phyloP scores from a whole-genome alignment of 1,284 basidiomycete species.

The Spongispora temasekensis region DNA sequence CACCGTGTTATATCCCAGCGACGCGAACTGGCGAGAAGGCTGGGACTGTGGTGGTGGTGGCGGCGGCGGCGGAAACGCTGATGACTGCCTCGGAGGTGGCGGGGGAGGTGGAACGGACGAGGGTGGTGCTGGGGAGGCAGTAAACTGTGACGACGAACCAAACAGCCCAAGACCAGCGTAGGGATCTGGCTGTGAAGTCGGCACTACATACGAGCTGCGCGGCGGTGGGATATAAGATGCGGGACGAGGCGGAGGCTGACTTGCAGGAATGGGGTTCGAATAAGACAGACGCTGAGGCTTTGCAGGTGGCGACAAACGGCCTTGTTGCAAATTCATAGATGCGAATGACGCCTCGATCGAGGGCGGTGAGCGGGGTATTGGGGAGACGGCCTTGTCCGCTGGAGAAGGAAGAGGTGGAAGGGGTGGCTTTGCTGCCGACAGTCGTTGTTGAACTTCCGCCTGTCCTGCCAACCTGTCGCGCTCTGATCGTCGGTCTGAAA shows the following conservation, averaged over 20 bases:
- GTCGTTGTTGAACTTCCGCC: constrained; percentile 69
- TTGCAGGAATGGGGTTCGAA: constrained; percentile 23
- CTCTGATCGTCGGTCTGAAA: constrained; percentile 68
- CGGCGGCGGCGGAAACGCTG: constrained; percentile 28
- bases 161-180: constrained; percentile 55
- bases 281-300: constrained; percentile 30
- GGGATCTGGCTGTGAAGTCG: constrained; percentile 45
- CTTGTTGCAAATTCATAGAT: constrained; percentile 45
- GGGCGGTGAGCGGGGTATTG: constrained; percentile 42
- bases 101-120: constrained; percentile 25
- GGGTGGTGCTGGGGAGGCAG: constrained; percentile 11
- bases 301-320: constrained; percentile 32
- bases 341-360: constrained; percentile 54
- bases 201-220: constrained; percentile 35
- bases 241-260: constrained; percentile 35
- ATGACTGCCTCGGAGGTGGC: constrained; percentile 24
- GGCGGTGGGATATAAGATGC: constrained; percentile 38
- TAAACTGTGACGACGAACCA: constrained; percentile 27
- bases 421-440: constrained; percentile 43
- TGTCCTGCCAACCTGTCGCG: constrained; percentile 69
- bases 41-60: constrained; percentile 38
- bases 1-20: constrained; percentile 27
- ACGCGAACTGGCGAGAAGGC: constrained; percentile 21
- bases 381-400: constrained; percentile 47
- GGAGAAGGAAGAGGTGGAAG: constrained; percentile 49